Base-by-base conservation (phyloP, 1,284 basidiomycete species). In the Melampsora larici-populina region DNA sequence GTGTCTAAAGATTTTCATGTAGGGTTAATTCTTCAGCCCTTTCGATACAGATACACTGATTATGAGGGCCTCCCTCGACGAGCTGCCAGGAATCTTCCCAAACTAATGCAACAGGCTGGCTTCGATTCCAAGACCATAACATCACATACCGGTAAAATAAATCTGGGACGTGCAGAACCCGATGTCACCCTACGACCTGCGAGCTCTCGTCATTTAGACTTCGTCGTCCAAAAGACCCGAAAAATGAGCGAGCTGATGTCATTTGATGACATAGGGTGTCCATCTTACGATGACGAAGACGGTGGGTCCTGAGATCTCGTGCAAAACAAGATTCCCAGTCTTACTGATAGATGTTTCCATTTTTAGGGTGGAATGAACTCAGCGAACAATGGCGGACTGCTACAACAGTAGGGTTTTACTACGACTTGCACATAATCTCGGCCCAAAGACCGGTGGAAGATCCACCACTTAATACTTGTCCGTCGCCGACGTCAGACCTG, bases 51-150 rank as follows among this genome's bases (percentile, higher is more conserved):
- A 24, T 65, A 73, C 63, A 73, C 71, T 29, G 71, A 58, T 33
- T 73, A 58, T 36, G 26, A n/a, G 33, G 71, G 71, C n/a, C 49
- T 73, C 40, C 71, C 71, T 49, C 71, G 71, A 63, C 63, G 63
- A 46, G 71, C 71, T 5, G 63, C 48, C 6, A 33, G 33, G 9
- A 49, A 46, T 36, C 71, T 73, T 31, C 71, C 71, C 24, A 65
- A 40, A 4, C 24, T 73, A 26, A 58, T 73, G 26, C 43, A 48
- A 26, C 43, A 73, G 31, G 48, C 62, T 31, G 71, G 71, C 21
- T 65, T 73, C 21, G 71, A 73, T 49, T 18, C 71, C 1, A 51
- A 24, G 13, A 64, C 60, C 40, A 73, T 73, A 29, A 43, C 33
- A 24, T 49, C 36, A 29, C 26, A 58, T 13, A 73, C 60, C 1